Base-by-base conservation (phyloP, 805 yeast species). In the Allodekkera sacchari region DNA sequence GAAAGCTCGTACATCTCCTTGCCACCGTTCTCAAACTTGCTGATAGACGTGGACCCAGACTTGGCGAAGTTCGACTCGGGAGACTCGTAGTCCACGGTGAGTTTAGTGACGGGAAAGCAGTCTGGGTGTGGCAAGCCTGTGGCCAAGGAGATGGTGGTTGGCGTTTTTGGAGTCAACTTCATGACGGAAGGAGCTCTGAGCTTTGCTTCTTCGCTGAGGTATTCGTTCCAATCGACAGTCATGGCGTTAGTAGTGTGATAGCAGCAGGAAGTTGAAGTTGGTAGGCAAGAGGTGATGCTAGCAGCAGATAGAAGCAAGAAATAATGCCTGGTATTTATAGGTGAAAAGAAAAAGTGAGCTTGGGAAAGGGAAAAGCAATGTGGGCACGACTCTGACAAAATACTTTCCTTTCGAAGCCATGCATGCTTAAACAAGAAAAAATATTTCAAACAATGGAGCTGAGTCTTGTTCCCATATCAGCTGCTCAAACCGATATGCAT, bases 101-200 rank as follows among this genome's bases (percentile, higher is more conserved):
- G 24, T 3, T 45, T 39, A 18, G 66, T 31, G 57, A 67, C 21
- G 49, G 78, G 77, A 53, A 71, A 71, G 44, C 64, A 64, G 33
- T 61, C 66, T 3, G 72, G 52, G 38, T 68, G 66, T 4, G 78
- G 78, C 34, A 71, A 55, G 0, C 78, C 78, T n/a, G 71, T 68
- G n/a, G 74, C 74, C 31, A 71, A 55, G 27, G 68, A 69, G 7
- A 71, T 62, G 47, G 64, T 49, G 5, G 62, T 64, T 6, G 35
- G 39, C 9, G 27, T 36, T 10, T 36, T 28, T 11, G 45, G 46
- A 34, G 42, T 33, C 34, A 33, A 30, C 23, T 48, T 38, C 57
- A 54, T 53, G 16, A 49, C 52, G 3, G 57, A 48, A 4, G 48
- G 44, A 10, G 30, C n/a, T 34, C 59, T 42, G 6, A 53, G 39